Evolutionary conservation across 2,329 filamentous ascomycete genomes (phyloP), one percentile per base, ranked within the genome.

Genomic region (Fusarium nematophilum): DNA sequence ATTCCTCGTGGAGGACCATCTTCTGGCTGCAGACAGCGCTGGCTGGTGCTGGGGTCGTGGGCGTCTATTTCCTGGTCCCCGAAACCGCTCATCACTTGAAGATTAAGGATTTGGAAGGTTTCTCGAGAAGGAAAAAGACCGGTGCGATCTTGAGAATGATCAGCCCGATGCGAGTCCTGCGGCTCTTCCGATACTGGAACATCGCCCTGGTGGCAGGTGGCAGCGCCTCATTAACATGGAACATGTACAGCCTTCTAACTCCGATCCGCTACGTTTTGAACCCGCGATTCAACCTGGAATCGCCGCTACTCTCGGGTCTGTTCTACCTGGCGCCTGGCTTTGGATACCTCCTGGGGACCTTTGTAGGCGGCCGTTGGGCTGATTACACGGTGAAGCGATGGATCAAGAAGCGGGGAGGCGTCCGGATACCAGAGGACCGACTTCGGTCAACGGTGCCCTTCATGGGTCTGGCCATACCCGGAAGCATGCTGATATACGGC

Each of bases 11-110:
- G 91, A 82, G 89, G 14, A 84, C 85, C 34, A 91, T 93, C 47
- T 93, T 92, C 76, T 93, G 89, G 87, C 78, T 93, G 0, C 90
- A 93, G 69, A 86, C 87, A 1, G 90, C 83, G 0, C 79, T 92
- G 6, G 87, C 87, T 0, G 89, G 83, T 2, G 69, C 83, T 0
- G 87, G 85, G 1, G 78, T 82, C 0, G 15, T 87, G 0, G 81
- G 88, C 1, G 82, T 90, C 26, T 82, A 86, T 62, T 86, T 91
- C 64, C 76, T 91, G 10, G 81, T 93, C 9, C 88, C 89, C 0
- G 90, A 93, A 71, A 93, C 90, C 1, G 89, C 90, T 44, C 88
- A 89, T 53, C 81, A 84, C 57, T 86, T 83, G 68, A 84, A 84
- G 53, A 84, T 85, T 15, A 77, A 83, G 7, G 88, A 92, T 34